These are phyloP conservation scores for Colletotrichum agaves DNA, from an alignment of 2,329 filamentous ascomycete genomes.

Conservation along the genomic window DNA sequence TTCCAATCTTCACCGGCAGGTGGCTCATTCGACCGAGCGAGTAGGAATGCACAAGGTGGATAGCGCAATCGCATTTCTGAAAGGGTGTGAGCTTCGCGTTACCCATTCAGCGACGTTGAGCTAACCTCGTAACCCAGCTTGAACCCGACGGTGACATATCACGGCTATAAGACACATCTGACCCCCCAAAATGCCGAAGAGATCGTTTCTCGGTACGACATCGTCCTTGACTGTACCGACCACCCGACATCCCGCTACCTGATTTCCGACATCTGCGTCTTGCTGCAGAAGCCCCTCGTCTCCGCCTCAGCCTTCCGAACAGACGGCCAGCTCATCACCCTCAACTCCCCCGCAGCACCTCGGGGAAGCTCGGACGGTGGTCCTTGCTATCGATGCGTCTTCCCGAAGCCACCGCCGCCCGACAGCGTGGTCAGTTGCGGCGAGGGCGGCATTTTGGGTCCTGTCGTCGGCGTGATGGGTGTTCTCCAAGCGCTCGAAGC, in stretches of 20 bases:
- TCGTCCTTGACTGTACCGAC: conserved; percentile 95
- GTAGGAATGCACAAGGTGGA: conserved; percentile 84
- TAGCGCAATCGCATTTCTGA: conserved; percentile 73
- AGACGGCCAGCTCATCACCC: conserved; percentile 88
- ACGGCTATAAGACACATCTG: conserved; percentile 72
- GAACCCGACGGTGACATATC: conserved; percentile 77
- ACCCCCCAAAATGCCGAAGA: conserved; percentile 73
- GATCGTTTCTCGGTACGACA: conserved; percentile 77
- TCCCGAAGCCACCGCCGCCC: conserved; percentile 85
- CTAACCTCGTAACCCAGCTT: conserved; percentile 58
- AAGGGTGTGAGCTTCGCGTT: conserved; percentile 56
- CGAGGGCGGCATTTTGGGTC: conserved; percentile 91
- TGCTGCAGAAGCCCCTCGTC: conserved; percentile 81
- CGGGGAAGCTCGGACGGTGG: conserved; percentile 70
- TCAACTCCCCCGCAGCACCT: conserved; percentile 80
- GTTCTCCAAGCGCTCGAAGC: conserved; percentile 90
- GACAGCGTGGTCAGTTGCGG: conserved; percentile 87
- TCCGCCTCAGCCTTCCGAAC: conserved; percentile 90
- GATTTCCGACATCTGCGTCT: conserved; percentile 88
- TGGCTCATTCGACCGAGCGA: conserved; percentile 78
- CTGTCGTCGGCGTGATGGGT: conserved; percentile 93
- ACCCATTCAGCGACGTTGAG: background rate
- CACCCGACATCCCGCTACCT: conserved; percentile 92
- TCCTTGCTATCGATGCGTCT: conserved; percentile 94
- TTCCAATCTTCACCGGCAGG: conserved; percentile 93